Base-by-base conservation (phyloP, 202 grass and related monocot species). In the Hordeum pubiflorum region DNA sequence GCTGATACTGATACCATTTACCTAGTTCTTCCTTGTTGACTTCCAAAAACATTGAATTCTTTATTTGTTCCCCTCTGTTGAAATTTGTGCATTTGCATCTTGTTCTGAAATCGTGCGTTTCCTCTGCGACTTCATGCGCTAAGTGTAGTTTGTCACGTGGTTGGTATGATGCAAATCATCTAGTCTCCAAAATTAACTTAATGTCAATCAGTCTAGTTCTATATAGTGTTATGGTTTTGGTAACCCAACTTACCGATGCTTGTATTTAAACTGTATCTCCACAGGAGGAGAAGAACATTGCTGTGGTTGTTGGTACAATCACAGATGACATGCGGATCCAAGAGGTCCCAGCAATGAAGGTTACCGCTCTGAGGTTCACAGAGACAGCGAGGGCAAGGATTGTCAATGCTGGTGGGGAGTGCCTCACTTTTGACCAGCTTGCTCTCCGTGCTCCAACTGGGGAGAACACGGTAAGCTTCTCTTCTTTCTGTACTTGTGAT, bases 291-390 rank as follows among this genome's bases (percentile, higher is more conserved):
- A 91, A 88, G 79, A 97, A 79, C 56, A 97, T 97, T 10, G 93
- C 90, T 36, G 93, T 97, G 7, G 87, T 97, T 93, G 90, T 93
- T 65, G 93, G 93, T 48, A 87, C 93, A 6, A 84, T 97, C 76
- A 97, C 90, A n/a, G 93, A 97, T 67, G 93, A 97, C 87, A 93
- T 91, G 83, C 90, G 93, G 48, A 91, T 97, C 63, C 89, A 93
- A 15, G 83, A 97, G 40, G 77, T 97, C 43, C 93, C 93, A 0
- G 88, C 90, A 70, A 89, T 97, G 90, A 97, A 97, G 81, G 93
- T 97, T 33, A 93, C 93, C 0, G 93, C 93, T 56, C 80, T 97
- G 63, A 93, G 90, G 86, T 97, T 97, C 81, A 93, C 93, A 0
- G 93, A 97, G 88, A 97, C 93, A 3, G 93, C 93, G 0, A 86